A percentile compares a stretch with the other conserved stretches of the same genome.
Conservation (phyloP, 1,139 yeast genomes). For the Sugiyamaella japonica region DNA sequence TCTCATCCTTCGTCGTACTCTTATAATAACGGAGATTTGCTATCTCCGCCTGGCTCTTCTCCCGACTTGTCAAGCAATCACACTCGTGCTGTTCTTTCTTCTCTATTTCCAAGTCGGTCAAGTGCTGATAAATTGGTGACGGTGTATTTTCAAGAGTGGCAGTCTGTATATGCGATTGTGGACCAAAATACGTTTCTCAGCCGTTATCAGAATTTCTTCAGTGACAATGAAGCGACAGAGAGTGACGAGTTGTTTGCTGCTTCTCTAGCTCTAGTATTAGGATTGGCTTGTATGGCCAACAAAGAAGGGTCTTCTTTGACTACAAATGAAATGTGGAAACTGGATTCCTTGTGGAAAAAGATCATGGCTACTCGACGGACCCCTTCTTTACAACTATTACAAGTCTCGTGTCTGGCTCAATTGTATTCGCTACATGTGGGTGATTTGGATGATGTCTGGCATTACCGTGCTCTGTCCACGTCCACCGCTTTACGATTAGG, state of each 20-base stretch:
- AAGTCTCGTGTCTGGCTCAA: conserved; percentile 64
- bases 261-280: conserved; percentile 49
- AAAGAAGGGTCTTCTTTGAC: conserved; percentile 17
- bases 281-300: conserved; percentile 35
- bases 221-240: conserved; percentile 12
- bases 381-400: conserved; percentile 70
- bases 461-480: conserved; percentile 69
- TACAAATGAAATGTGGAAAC: conserved; percentile 9
- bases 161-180: conserved; percentile 63
- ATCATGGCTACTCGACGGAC: conserved; percentile 26
- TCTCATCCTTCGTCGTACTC: conserved; percentile 19
- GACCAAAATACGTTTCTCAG: conserved; percentile 64
- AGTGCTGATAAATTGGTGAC: conserved; percentile 39
- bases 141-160: conserved; percentile 78
- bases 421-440: conserved; percentile 75
- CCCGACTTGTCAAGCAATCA: conserved; percentile 1
- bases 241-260: conserved; percentile 42
- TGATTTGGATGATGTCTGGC: conserved; percentile 71
- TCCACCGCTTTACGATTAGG: conserved; percentile 87
- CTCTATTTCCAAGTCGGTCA: conserved; percentile 35
- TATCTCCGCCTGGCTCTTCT: conserved; percentile 19
- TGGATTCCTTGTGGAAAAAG: conserved; percentile 16
- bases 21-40: background rate
- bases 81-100: too few relatives aligned
- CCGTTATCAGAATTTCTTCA: conserved; percentile 52